These are phyloP conservation scores for Wickerhamiella cacticola DNA, from an alignment of 805 yeast species.

Conservation along the genomic window DNA sequence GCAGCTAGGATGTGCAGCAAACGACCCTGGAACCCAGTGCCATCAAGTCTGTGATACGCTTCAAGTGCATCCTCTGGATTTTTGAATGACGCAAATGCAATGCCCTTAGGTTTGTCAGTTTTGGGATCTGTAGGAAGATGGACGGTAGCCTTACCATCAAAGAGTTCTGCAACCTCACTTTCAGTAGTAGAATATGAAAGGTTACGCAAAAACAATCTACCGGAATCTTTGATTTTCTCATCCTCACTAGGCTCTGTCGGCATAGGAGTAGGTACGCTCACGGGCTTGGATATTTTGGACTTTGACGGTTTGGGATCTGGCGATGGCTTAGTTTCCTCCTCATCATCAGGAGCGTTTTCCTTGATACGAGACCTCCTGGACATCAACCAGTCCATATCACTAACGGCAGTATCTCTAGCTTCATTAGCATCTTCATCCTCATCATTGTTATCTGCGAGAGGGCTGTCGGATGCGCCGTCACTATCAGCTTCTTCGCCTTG, in stretches of 20 bases:
- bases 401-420: constrained; percentile 41
- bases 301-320: neutral
- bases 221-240: constrained; percentile 47
- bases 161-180: constrained; percentile 57
- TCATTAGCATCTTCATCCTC: constrained; percentile 27
- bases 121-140: constrained; percentile 87
- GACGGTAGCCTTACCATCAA: constrained; percentile 63
- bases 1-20: constrained; percentile 81
- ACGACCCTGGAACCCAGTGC: constrained; percentile 88
- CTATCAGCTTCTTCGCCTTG: constrained; percentile 30
- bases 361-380: constrained; percentile 60
- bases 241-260: neutral
- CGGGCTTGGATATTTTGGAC: neutral
- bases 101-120: constrained; percentile 85
- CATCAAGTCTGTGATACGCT: constrained; percentile 68
- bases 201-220: constrained; percentile 80
- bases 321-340: neutral
- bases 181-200: constrained; percentile 70
- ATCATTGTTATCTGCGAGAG: constrained; percentile 19
- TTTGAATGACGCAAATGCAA: constrained; percentile 70
- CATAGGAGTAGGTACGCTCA: neutral
- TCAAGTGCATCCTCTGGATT: constrained; percentile 57
- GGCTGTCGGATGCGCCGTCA: constrained; percentile 21
- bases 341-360: constrained; percentile 30
- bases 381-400: constrained; percentile 82